Evolutionary conservation across 148 eudicot genomes (phyloP).

Genomic region (Selenicereus undatus): DNA sequence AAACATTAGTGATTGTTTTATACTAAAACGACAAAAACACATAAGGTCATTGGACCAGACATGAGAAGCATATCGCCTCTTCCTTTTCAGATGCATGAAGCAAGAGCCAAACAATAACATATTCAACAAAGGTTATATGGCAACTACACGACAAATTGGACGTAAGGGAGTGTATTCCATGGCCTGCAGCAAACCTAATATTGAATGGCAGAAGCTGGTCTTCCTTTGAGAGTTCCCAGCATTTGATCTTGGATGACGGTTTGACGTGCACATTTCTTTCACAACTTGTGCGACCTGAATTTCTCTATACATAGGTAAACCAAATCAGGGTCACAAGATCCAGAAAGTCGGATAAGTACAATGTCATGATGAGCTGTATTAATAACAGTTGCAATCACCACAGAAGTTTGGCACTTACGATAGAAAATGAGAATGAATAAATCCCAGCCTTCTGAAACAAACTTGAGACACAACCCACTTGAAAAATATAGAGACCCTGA

Average conservation of each 20-base stretch:
- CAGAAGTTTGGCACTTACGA: conserved; percentile 40
- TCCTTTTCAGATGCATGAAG: neutral
- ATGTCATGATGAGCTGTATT: too few relatives aligned
- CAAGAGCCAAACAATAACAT: neutral
- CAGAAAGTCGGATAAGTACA: neutral
- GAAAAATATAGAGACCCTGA: conserved; percentile 57
- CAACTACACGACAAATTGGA: neutral
- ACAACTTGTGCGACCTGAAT: conserved; percentile 18
- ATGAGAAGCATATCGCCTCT: too few relatives aligned
- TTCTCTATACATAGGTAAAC: conserved; percentile 29
- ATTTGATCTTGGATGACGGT: conserved; percentile 37
- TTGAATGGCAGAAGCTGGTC: conserved; percentile 7
- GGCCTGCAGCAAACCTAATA: conserved; percentile 37
- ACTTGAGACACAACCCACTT: conserved; percentile 23
- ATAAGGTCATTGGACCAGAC: too few relatives aligned
- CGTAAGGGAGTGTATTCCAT: neutral
- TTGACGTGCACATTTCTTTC: conserved; percentile 43
- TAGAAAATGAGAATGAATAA: conserved; percentile 47
- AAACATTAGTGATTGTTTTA: too few relatives aligned
- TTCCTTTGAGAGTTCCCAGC: conserved; percentile 38
- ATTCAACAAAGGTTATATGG: neutral
- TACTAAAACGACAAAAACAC: too few relatives aligned
- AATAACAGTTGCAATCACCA: neutral
- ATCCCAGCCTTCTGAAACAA: conserved; percentile 54
- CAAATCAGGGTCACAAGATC: conserved; percentile 5